Percentiles rank a stretch among this genome's conserved stretches.
phyloP scores from a whole-genome alignment of 169 alveolate species.

The Babesia ovata region DNA sequence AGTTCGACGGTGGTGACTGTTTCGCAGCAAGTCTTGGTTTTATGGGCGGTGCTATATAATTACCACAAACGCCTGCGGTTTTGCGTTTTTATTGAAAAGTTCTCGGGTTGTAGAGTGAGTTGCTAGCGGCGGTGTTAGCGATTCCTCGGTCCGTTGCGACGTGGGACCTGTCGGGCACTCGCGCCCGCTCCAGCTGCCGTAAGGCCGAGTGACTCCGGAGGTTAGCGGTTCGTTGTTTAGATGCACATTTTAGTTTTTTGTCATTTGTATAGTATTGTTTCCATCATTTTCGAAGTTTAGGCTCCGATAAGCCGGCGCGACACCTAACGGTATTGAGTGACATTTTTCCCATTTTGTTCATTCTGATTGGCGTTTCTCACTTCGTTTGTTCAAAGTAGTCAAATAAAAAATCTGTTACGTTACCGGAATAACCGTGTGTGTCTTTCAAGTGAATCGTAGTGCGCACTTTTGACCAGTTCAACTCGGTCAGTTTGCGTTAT shows the following conservation, averaged over 20 bases:
- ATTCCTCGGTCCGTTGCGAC: neutral
- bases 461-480: too few species aligned
- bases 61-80: neutral
- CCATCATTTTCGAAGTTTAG: too few species aligned
- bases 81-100: neutral
- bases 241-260: slow-evolving; percentile 3
- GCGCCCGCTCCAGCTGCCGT: slow-evolving; percentile 32
- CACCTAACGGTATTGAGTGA: too few species aligned
- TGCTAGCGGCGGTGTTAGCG: neutral
- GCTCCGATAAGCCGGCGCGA: too few species aligned
- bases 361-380: too few species aligned
- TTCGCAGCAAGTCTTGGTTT: neutral
- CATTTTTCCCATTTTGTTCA: too few species aligned
- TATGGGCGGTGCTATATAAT: neutral
- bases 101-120: neutral
- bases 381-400: too few species aligned
- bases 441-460: too few species aligned
- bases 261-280: neutral
- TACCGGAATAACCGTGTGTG: too few species aligned
- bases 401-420: too few species aligned
- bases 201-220: slow-evolving; percentile 4
- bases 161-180: slow-evolving; percentile 31
- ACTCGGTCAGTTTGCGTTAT: too few species aligned
- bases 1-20: neutral
- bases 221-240: neutral